Evolutionary conservation across 2,329 filamentous ascomycete species (phyloP).

Genomic region (Pseudogymnoascus destructans): DNA sequence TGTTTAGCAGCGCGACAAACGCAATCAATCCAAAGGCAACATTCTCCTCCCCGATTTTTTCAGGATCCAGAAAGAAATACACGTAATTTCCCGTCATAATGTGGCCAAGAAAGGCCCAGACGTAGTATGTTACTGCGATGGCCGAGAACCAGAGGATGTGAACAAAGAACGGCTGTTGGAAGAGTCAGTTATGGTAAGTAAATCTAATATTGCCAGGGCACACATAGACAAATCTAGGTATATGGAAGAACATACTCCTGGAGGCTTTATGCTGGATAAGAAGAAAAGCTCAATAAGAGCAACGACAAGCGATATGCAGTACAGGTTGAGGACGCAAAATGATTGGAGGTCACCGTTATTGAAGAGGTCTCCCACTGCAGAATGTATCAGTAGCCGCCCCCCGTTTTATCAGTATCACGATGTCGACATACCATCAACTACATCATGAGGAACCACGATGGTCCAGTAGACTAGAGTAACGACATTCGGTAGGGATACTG

Average conservation of each 20-base stretch:
- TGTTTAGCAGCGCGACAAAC: conserved; percentile 16
- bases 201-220: neutral
- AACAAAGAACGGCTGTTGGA: conserved; percentile 17
- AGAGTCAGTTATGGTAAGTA: neutral
- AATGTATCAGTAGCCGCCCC: conserved; percentile 10
- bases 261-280: conserved; percentile 24
- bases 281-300: conserved; percentile 25
- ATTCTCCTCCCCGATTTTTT: conserved; percentile 20
- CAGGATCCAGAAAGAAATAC: conserved; percentile 25
- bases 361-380: conserved; percentile 17
- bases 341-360: conserved; percentile 15
- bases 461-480: conserved; percentile 24
- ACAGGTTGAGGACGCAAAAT: conserved; percentile 22
- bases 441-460: conserved; percentile 19
- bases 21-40: conserved; percentile 16
- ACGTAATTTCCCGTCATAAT: conserved; percentile 19
- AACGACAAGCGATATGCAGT: conserved; percentile 21
- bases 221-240: neutral
- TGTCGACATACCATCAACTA: neutral
- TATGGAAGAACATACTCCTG: conserved; percentile 18
- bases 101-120: conserved; percentile 24
- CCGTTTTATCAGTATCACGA: neutral
- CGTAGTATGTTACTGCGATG: conserved; percentile 20
- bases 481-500: conserved; percentile 23
- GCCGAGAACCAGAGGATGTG: conserved; percentile 19